Evolutionary conservation across 1,284 basidiomycete genomes (phyloP).

Genomic region (Cronartium ribicola): DNA sequence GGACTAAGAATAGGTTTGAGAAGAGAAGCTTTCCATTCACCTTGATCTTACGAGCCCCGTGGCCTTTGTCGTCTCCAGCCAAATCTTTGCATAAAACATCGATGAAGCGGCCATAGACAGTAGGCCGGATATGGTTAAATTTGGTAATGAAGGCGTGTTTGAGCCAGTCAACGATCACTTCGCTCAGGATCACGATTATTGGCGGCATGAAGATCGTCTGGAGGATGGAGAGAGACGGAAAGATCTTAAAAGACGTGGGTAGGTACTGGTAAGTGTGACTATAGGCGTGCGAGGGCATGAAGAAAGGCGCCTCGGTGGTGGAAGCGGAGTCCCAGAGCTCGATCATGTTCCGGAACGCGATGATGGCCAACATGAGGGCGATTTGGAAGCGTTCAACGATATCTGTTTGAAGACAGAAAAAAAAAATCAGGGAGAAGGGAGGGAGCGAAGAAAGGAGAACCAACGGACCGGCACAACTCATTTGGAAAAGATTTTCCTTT

Average conservation of each 20-base stretch:
- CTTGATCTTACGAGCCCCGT: slow-evolving; percentile 65
- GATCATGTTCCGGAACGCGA: slow-evolving; percentile 90
- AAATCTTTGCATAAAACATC: slow-evolving; percentile 95
- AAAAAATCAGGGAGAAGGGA: slow-evolving; percentile 2
- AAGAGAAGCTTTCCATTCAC: slow-evolving; percentile 53
- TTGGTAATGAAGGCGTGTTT: slow-evolving; percentile 99
- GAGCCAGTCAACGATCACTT: slow-evolving; percentile 95
- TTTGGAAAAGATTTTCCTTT: slow-evolving; percentile 98
- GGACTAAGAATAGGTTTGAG: slow-evolving; percentile 6
- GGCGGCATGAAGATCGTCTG: slow-evolving; percentile 93
- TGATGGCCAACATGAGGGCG: slow-evolving; percentile 80
- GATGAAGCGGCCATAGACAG: slow-evolving; percentile 90
- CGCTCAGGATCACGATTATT: slow-evolving; percentile 80
- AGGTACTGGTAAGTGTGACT: slow-evolving; percentile 42
- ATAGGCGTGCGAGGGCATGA: slow-evolving; percentile 61
- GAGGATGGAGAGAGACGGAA: slow-evolving; percentile 55
- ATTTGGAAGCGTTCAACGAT: slow-evolving; percentile 97
- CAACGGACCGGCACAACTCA: slow-evolving; percentile 79
- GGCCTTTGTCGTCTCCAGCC: slow-evolving; percentile 70
- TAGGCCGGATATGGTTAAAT: slow-evolving; percentile 87
- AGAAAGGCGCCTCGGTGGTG: slow-evolving; percentile 21
- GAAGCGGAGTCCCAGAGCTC: slow-evolving; percentile 80
- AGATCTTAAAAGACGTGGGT: slow-evolving; percentile 44
- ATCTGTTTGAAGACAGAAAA: slow-evolving; percentile 57
- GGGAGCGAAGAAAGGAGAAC: slow-evolving; percentile 15